A percentile compares a stretch with the other conserved stretches of the same genome.
phyloP scores from a whole-genome alignment of 495 filamentous ascomycete species.

The Penicillium coffeae region DNA sequence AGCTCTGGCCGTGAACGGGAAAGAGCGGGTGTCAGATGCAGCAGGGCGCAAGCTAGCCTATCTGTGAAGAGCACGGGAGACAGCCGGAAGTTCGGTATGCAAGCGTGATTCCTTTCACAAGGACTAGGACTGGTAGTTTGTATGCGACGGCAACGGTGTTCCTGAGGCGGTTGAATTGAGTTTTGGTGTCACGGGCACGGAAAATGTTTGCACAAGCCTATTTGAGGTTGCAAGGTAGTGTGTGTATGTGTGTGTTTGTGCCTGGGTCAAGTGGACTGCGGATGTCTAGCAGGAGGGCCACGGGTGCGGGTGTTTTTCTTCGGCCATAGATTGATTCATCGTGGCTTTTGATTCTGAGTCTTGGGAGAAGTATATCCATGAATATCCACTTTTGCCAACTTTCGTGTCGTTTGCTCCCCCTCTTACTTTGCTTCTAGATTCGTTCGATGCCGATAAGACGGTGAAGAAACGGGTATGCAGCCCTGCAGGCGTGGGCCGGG shows the following conservation, averaged over 20 bases:
- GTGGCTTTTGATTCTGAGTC: too few species aligned
- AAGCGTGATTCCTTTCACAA: too few species aligned
- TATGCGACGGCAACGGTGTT: neutral
- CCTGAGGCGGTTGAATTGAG: conserved; percentile 8
- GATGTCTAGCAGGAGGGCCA: neutral
- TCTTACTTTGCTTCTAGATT: neutral
- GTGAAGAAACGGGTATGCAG: conserved; percentile 3
- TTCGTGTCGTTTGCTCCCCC: neutral
- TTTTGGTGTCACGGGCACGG: conserved; percentile 13
- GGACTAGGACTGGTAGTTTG: neutral
- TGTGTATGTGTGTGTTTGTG: neutral
- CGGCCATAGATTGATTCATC: neutral
- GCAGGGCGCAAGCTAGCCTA: too few species aligned
- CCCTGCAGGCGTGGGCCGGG: conserved; percentile 1
- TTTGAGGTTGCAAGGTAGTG: neutral
- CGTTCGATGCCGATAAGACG: neutral
- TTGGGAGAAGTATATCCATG: too few species aligned
- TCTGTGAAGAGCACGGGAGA: too few species aligned
- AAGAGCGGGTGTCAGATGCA: neutral
- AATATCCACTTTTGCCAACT: too few species aligned
- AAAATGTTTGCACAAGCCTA: conserved; percentile 7
- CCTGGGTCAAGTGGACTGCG: neutral
- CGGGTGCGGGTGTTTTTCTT: neutral
- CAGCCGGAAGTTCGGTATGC: too few species aligned
- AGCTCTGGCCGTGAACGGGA: too few species aligned